phyloP scores from a whole-genome alignment of 1,139 yeast genomes.

The Yarrowia galli region DNA sequence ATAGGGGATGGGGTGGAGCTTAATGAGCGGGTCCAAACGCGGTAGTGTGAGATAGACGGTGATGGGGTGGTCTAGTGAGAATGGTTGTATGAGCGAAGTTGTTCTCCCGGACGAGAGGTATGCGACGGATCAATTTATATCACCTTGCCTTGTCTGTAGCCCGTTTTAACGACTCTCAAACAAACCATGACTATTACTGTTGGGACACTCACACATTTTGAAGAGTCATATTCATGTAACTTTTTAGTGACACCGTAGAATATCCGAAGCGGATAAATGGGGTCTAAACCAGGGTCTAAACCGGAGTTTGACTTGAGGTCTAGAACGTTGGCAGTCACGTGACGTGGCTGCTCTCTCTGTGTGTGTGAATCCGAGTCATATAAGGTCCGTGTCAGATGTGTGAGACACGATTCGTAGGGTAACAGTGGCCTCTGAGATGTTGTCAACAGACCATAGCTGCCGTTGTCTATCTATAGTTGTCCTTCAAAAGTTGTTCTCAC shows the following conservation, averaged over 20 bases:
- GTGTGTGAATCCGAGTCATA: not conserved
- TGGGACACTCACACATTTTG: not conserved
- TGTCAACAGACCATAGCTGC: too few relatives aligned
- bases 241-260: not conserved
- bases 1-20: conserved; percentile 15
- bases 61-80: not conserved
- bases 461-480: too few relatives aligned
- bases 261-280: not conserved
- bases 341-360: too few relatives aligned
- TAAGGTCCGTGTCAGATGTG: not conserved
- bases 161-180: too few relatives aligned
- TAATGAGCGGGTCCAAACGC: not conserved
- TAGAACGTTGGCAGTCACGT: too few relatives aligned
- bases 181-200: not conserved
- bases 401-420: too few relatives aligned
- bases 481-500: not conserved
- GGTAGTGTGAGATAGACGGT: too few relatives aligned
- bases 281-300: not conserved
- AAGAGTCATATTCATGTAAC: conserved; percentile 3
- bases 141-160: not conserved
- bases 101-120: not conserved
- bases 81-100: not conserved
- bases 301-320: too few relatives aligned
- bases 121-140: too few relatives aligned
- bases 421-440: too few relatives aligned